Conservation (phyloP, 352 stramenopile species). For the Phytopythium kandeliae region DNA sequence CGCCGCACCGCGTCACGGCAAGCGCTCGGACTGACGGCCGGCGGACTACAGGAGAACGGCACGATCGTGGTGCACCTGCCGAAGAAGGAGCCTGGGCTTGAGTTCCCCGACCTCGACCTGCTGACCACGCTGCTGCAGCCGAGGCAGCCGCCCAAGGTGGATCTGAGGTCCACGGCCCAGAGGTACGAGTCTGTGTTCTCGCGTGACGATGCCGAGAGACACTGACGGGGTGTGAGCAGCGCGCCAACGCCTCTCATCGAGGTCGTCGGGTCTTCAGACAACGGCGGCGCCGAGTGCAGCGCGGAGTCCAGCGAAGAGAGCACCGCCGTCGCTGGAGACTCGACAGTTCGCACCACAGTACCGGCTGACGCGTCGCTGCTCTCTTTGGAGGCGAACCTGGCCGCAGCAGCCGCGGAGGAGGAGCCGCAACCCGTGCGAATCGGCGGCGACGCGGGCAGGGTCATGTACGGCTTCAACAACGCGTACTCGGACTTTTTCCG, state of each 20-base stretch:
- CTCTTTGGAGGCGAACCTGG: constrained; percentile 38
- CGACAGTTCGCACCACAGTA: constrained; percentile 3
- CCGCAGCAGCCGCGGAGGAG: constrained; percentile 10
- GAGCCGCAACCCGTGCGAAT: constrained; percentile 13
- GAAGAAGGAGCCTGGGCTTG: constrained; percentile 82
- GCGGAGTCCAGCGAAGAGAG: constrained; percentile 14
- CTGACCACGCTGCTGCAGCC: constrained; percentile 88
- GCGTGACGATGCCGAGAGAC: not conserved
- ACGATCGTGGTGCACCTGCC: constrained; percentile 90
- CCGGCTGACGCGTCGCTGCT: constrained; percentile 39
- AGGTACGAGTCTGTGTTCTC: constrained; percentile 16
- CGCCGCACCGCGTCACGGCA: no score
- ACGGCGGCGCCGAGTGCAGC: constrained; percentile 8
- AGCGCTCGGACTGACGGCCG: not conserved
- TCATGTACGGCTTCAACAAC: constrained; percentile 94
- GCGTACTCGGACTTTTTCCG: constrained; percentile 91
- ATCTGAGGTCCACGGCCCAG: constrained; percentile 23
- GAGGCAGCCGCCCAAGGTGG: constrained; percentile 28
- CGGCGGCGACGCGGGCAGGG: constrained; percentile 8
- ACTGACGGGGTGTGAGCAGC: constrained; percentile 10
- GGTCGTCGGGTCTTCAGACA: constrained; percentile 51
- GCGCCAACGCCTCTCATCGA: constrained; percentile 68
- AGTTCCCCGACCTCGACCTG: constrained; percentile 92
- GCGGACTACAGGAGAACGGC: constrained; percentile 73
- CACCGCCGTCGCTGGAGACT: not conserved